Percentiles rank a stretch among this genome's conserved stretches.
These are phyloP conservation scores for Mortierella sp. DNA, from an alignment of 371 early-diverging fungal genomes.

Conservation along the genomic window DNA sequence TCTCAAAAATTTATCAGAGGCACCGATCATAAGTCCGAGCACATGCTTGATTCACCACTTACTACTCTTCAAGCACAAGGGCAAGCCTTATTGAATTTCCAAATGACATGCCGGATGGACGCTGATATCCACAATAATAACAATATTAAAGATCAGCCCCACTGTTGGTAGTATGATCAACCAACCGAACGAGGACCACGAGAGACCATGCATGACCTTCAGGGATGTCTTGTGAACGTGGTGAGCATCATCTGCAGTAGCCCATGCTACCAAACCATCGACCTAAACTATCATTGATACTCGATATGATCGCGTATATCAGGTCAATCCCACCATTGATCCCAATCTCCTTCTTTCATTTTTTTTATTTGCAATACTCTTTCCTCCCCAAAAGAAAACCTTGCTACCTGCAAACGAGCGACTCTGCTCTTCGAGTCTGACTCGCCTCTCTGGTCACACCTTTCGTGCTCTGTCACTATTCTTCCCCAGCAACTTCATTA, in stretches of 20 bases:
- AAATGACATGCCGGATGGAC: too few species aligned
- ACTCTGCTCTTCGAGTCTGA: background rate
- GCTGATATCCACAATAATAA: too few species aligned
- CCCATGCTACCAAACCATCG: background rate
- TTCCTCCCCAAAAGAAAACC: background rate
- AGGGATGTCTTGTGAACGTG: background rate
- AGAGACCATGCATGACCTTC: slow-evolving; percentile 3
- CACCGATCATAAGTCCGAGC: background rate
- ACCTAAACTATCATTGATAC: background rate
- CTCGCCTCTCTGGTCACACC: background rate
- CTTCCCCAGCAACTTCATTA: too few species aligned
- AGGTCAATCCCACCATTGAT: too few species aligned
- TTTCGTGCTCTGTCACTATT: too few species aligned
- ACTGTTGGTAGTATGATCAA: background rate
- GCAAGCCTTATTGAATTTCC: background rate
- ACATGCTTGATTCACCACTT: background rate
- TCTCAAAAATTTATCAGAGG: too few species aligned
- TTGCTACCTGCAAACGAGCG: background rate
- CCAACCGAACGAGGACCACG: background rate
- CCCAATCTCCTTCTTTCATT: background rate
- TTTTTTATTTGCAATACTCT: background rate
- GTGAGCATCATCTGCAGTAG: background rate
- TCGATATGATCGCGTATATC: too few species aligned
- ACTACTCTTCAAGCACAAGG: too few species aligned
- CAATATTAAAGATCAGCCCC: background rate